Evolutionary conservation across 805 yeast genomes (phyloP).

Genomic region (Barnettozyma salicaria): DNA sequence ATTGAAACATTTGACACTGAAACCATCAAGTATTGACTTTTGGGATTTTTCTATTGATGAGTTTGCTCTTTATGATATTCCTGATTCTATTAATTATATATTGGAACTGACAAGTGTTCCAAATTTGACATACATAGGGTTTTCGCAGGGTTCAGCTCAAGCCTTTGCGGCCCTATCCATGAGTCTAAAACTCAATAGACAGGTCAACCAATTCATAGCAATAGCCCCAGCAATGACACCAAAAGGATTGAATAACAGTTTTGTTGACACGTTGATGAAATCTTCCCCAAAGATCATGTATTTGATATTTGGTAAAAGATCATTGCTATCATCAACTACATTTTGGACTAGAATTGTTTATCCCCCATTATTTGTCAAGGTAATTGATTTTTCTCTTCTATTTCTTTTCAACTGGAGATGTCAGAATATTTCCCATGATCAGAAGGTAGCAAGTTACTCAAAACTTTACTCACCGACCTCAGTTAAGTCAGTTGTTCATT

Average conservation of each 20-base stretch:
- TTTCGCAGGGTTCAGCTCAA: slow-evolving; percentile 93
- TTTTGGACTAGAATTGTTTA: slow-evolving; percentile 77
- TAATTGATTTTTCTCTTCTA: slow-evolving; percentile 59
- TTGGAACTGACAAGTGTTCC: slow-evolving; percentile 40
- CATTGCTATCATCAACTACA: slow-evolving; percentile 62
- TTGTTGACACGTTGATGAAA: slow-evolving; percentile 68
- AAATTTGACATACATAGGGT: slow-evolving; percentile 69
- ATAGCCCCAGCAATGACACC: slow-evolving; percentile 95
- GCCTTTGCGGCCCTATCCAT: slow-evolving; percentile 76
- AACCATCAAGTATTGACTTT: slow-evolving; percentile 39
- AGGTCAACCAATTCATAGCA: slow-evolving; percentile 60
- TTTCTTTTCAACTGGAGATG: slow-evolving; percentile 68
- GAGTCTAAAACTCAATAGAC: slow-evolving; percentile 54
- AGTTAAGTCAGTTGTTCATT: slow-evolving; percentile 76
- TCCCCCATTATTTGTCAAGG: slow-evolving; percentile 59
- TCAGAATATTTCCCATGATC: slow-evolving; percentile 55
- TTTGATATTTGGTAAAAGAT: slow-evolving; percentile 64
- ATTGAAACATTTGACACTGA: slow-evolving; percentile 23
- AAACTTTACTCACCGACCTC: slow-evolving; percentile 79
- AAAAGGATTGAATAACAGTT: slow-evolving; percentile 67
- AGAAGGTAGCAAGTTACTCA: slow-evolving; percentile 67
- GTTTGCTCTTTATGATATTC: slow-evolving; percentile 86
- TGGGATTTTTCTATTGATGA: slow-evolving; percentile 94
- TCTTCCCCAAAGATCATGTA: slow-evolving; percentile 64
- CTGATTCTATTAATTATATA: slow-evolving; percentile 72